Evolutionary conservation across 805 yeast species (phyloP), one percentile per base, ranked within the genome.

Genomic region (Teunomyces kruisii): DNA sequence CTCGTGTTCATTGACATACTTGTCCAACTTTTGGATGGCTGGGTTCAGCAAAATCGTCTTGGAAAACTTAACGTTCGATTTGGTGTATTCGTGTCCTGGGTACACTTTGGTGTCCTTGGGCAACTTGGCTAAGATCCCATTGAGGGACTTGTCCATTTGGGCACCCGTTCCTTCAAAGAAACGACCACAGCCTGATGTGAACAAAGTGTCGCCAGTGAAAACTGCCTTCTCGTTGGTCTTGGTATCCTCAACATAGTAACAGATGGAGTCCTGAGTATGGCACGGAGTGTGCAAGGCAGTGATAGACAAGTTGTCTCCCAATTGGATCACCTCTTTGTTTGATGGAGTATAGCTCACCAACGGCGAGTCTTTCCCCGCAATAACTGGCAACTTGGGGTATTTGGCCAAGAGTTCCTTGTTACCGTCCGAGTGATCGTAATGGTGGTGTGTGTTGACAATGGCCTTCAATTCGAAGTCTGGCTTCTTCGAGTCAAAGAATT

Each of bases 1-100:
- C 56, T 88, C 96, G 63, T 87, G 72, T 0, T 60, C 56, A 6
- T 65, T 45, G 35, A 79, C 72, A 52, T 68, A 88, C 16, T 69
- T 53, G 38, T 76, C 83, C 51, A 92, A 73, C 14, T 64, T 62
- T 35, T 67, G 66, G 39, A 92, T 68, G 0, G 86, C 85, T 37
- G 70, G 74, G 44, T 76, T 69, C 37, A 72, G 62, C 44, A 88
- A 62, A 1, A 87, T 80, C 2, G 83, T 75, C 52, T 80, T 76
- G 14, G 94, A 88, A 63, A 94, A 94, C 52, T 76, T 79, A 16
- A 86, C 84, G 61, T 94, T 92, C 19, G 87, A 75, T 54, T 74
- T 77, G 5, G 99, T 94, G 68, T 94, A 94, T 68, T 94, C 99
- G 65, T 94, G 99, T 2, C 99, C 99, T 2, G 97, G 92, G 59